Evolutionary conservation across 2,329 filamentous ascomycete genomes (phyloP), one percentile per base, ranked within the genome.

Genomic region (Penicillium digitatum): DNA sequence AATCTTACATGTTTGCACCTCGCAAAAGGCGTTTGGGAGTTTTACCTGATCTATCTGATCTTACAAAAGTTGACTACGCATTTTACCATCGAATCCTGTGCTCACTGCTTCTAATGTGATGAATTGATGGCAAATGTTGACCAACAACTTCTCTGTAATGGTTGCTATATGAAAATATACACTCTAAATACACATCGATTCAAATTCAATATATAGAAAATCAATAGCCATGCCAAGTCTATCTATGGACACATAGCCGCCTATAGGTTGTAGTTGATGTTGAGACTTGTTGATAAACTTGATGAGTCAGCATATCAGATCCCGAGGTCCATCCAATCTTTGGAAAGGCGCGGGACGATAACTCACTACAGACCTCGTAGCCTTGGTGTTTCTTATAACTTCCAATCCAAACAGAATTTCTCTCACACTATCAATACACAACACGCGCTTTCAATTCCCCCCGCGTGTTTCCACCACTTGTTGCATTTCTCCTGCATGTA

Each of bases 21-120:
- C 54, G 60, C 65, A 65, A 54, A 58, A 64, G 55, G 64, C 64
- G 62, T 66, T 67, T 53, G 54, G 68, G 67, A 67, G 67, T 69
- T 66, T 55, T n/a, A 26, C 14, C 34, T 49, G 52, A 54, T 54
- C 38, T 49, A 32, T 43, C 32, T 47, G 44, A 56, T 53, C 37
- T 48, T 48, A 54, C 37, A 56, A 53, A 56, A 48, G 42, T 47
- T 51, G 38, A 39, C 31, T 40, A 27, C 44, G 49, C 38, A 34
- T 52, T 42, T 22, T 47, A 48, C 18, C 35, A 40, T 54, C 32
- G 46, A 18, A 47, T 48, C n/a, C 32, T 29, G 24, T 49, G 31
- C 18, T 54, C 45, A 35, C 27, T 34, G 45, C 24, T 49, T 38
- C 38, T 35, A 51, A 44, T 44, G 52, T 44, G 39, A 50, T 38